Evolutionary conservation across 768 basidiomycete genomes (phyloP).

Genomic region (Russula foetens): DNA sequence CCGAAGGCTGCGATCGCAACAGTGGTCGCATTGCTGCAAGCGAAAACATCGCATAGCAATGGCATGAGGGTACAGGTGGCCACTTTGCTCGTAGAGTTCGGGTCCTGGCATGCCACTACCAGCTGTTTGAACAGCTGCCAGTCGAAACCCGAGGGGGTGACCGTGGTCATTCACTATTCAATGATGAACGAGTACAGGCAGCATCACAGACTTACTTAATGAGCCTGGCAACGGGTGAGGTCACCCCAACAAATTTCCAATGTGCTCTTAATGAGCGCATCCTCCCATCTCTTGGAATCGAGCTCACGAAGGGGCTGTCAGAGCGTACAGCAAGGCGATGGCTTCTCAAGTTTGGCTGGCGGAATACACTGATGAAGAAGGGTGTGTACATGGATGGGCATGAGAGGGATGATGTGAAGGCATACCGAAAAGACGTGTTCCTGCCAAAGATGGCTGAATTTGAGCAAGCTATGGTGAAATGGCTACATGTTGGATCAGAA

Average conservation of each 20-base stretch:
- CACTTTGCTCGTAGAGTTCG: neutral
- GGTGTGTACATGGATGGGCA: constrained; percentile 25
- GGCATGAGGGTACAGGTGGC: neutral
- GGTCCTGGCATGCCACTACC: neutral
- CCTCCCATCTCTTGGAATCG: neutral
- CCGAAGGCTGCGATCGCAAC: too few relatives aligned
- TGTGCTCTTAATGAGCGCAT: neutral
- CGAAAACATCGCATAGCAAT: neutral
- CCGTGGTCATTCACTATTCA: neutral
- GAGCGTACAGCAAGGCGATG: constrained; percentile 31
- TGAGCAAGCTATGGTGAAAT: neutral
- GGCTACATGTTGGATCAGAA: too few relatives aligned
- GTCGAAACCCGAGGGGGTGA: neutral
- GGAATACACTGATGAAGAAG: constrained; percentile 19
- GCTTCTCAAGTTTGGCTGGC: constrained; percentile 31
- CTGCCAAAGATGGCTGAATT: neutral
- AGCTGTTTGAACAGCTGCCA: neutral
- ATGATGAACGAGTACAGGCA: neutral
- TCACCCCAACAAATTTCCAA: neutral
- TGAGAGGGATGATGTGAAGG: constrained; percentile 26
- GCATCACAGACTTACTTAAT: neutral
- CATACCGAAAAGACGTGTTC: constrained; percentile 23
- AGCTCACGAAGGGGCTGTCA: neutral
- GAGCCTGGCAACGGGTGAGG: neutral
- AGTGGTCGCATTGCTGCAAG: too few relatives aligned